phyloP scores from a whole-genome alignment of 208 protist genomes.

The Crithidia sp. region DNA sequence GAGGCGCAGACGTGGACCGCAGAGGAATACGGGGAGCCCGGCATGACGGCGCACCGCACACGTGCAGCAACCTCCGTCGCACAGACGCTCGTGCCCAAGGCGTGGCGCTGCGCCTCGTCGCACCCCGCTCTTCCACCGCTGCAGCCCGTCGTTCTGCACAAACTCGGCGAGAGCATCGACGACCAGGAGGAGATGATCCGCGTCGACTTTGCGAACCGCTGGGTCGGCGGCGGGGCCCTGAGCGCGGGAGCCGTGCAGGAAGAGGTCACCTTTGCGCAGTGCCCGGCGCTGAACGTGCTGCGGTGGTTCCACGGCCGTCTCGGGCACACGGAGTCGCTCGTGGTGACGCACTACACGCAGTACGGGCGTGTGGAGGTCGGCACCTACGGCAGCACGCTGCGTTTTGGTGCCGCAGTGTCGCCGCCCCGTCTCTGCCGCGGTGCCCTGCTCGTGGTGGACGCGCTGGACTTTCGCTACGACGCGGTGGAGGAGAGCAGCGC shows the following conservation, averaged over 20 bases:
- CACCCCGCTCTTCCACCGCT: background rate
- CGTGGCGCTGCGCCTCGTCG: background rate
- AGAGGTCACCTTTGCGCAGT: conserved; percentile 74
- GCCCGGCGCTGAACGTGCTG: conserved; percentile 54
- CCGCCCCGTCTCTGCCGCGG: conserved; percentile 10
- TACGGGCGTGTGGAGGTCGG: conserved; percentile 30
- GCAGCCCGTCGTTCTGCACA: conserved; percentile 15
- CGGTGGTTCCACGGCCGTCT: conserved; percentile 48
- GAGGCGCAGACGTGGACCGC: background rate
- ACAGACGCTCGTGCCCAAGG: background rate
- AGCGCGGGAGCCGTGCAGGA: conserved; percentile 68
- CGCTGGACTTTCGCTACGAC: conserved; percentile 37
- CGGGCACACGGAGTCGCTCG: conserved; percentile 45
- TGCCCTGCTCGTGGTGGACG: conserved; percentile 37
- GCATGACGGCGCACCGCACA: conserved; percentile 8
- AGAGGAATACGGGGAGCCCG: background rate
- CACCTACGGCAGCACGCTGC: conserved; percentile 50
- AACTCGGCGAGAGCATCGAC: conserved; percentile 49
- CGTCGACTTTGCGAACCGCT: conserved; percentile 77
- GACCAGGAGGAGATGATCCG: conserved; percentile 38
- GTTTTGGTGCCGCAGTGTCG: conserved; percentile 23
- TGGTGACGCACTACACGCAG: conserved; percentile 37
- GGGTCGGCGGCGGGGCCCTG: conserved; percentile 71
- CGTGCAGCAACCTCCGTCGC: background rate
- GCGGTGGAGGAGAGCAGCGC: conserved; percentile 17